Evolutionary conservation across 805 yeast genomes (phyloP).

Genomic region (Spathaspora sp.): DNA sequence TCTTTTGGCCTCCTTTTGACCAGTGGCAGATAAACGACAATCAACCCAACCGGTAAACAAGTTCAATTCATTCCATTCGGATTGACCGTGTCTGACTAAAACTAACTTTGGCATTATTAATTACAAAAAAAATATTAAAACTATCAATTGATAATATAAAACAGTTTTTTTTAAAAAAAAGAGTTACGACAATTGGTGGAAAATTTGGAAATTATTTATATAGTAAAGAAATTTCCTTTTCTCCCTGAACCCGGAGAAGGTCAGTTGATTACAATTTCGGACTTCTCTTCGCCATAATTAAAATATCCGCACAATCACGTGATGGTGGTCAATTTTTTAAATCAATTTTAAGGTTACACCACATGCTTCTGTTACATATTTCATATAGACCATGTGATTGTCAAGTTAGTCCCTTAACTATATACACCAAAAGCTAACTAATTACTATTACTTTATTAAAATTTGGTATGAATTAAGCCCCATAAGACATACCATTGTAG

Average conservation of each 20-base stretch:
- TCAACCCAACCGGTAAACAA: conserved; percentile 99
- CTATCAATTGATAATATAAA: conserved; percentile 2
- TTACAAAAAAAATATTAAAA: neutral
- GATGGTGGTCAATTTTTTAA: neutral
- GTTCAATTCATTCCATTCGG: conserved; percentile 98
- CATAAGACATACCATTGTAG: conserved; percentile 4
- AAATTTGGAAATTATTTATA: neutral
- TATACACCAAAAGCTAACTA: neutral
- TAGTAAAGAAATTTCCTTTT: neutral
- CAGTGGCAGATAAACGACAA: conserved; percentile 76
- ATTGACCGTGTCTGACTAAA: conserved; percentile 97
- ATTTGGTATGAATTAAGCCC: neutral
- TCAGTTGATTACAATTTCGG: neutral
- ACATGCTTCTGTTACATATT: neutral
- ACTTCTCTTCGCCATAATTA: conserved; percentile 1
- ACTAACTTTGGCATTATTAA: conserved; percentile 59
- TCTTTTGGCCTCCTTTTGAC: conserved; percentile 85
- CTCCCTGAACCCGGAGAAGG: neutral
- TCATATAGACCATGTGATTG: neutral
- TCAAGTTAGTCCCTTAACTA: neutral
- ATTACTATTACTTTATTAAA: neutral
- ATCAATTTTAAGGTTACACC: neutral
- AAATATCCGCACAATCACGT: neutral
- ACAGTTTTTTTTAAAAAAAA: neutral
- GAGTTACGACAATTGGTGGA: neutral